These are phyloP conservation scores for Alternaria longipes DNA, from an alignment of 2,329 filamentous ascomycete species.

Conservation along the genomic window DNA sequence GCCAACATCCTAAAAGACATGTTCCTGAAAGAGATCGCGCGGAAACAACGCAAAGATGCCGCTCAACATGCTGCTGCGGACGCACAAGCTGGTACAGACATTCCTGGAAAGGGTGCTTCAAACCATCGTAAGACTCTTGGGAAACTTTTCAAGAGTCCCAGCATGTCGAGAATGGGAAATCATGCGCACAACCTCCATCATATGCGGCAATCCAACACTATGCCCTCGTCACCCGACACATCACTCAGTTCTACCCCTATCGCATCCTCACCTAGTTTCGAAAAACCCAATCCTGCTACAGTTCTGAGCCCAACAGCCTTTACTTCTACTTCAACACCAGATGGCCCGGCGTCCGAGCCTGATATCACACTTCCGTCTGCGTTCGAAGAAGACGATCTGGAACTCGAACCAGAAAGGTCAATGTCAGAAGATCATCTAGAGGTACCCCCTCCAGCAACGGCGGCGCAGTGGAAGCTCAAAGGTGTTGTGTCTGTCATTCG, in stretches of 20 bases:
- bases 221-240: slow-evolving; percentile 58
- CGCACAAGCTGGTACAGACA: slow-evolving; percentile 30
- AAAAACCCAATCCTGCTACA: slow-evolving; percentile 44
- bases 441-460: slow-evolving; percentile 67
- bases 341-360: slow-evolving; percentile 41
- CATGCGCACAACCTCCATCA: slow-evolving; percentile 50
- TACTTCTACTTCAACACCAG: slow-evolving; percentile 20
- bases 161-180: slow-evolving; percentile 66
- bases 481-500: slow-evolving; percentile 96
- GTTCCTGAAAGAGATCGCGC: slow-evolving; percentile 81
- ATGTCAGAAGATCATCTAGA: slow-evolving; percentile 45
- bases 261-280: slow-evolving; percentile 55
- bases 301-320: slow-evolving; percentile 27
- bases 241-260: slow-evolving; percentile 54
- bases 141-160: slow-evolving; percentile 70
- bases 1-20: slow-evolving; percentile 86
- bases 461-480: slow-evolving; percentile 97
- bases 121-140: slow-evolving; percentile 61
- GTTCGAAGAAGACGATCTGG: slow-evolving; percentile 34
- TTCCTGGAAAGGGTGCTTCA: slow-evolving; percentile 46
- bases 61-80: slow-evolving; percentile 53
- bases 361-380: slow-evolving; percentile 43
- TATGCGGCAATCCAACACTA: slow-evolving; percentile 45
- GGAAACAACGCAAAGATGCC: slow-evolving; percentile 59
- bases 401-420: slow-evolving; percentile 35